phyloP scores from a whole-genome alignment of 768 basidiomycete genomes.

The Auriscalpium microsporum region DNA sequence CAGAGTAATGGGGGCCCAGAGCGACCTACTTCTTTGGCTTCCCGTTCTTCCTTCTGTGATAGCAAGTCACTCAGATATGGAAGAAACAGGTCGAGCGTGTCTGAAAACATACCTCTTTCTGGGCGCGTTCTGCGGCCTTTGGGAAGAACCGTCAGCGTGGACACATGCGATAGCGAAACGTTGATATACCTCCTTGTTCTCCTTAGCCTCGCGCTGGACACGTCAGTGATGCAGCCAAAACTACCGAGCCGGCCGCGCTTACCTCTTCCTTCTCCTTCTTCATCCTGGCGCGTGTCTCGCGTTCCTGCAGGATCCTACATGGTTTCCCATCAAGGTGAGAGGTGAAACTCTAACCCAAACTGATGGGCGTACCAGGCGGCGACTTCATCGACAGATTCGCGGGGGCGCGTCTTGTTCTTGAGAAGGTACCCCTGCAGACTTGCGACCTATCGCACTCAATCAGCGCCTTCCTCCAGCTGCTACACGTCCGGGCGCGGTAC shows the following conservation, averaged over 20 bases:
- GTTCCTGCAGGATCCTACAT: constrained; percentile 57
- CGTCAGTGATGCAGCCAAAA: background rate
- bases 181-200: constrained; percentile 53
- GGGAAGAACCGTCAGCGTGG: background rate
- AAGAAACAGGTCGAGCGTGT: background rate
- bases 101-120: constrained; percentile 44
- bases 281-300: constrained; percentile 75
- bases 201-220: constrained; percentile 66
- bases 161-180: constrained; percentile 2
- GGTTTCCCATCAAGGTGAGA: constrained; percentile 1
- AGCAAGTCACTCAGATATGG: background rate
- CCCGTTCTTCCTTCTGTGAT: constrained; percentile 12
- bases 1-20: background rate
- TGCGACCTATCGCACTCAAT: constrained; percentile 48
- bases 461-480: constrained; percentile 1
- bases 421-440: constrained; percentile 78
- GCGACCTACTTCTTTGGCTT: constrained; percentile 9
- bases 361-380: constrained; percentile 47
- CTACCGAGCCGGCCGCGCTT: constrained; percentile 3
- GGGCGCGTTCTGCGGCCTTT: constrained; percentile 52
- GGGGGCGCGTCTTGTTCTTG: constrained; percentile 86
- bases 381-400: constrained; percentile 76
- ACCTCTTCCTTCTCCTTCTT: constrained; percentile 72
- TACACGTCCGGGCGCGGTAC: background rate
- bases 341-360: background rate